Evolutionary conservation across 148 eudicot species (phyloP).

Genomic region (Camellia lanceoleosa): DNA sequence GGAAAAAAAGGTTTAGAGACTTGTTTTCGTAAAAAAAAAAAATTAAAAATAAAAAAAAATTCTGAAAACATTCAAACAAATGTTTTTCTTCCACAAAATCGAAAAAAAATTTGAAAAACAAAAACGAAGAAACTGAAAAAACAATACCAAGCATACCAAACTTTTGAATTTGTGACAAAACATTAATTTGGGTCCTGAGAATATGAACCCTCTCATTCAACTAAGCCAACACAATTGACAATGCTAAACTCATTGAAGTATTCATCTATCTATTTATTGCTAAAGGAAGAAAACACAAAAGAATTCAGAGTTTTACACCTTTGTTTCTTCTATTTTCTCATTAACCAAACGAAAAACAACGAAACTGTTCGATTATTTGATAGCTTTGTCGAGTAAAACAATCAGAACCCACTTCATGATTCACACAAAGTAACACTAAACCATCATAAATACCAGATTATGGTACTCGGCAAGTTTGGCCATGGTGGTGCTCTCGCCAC

Average conservation of each 20-base stretch:
- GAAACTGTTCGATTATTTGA: not conserved
- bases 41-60: too few species aligned
- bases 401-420: conserved; percentile 2
- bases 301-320: not conserved
- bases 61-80: too few species aligned
- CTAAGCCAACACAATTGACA: not conserved
- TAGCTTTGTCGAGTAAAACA: not conserved
- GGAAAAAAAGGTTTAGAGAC: too few species aligned
- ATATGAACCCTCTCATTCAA: not conserved
- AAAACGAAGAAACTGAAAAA: not conserved
- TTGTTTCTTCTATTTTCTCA: not conserved
- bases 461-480: conserved; percentile 87
- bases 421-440: not conserved
- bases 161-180: not conserved
- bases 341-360: not conserved
- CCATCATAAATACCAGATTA: conserved; percentile 46
- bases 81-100: too few species aligned
- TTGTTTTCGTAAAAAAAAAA: too few species aligned
- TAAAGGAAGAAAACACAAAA: not conserved
- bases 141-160: not conserved
- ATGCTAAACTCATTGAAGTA: not conserved
- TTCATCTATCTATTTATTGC: not conserved
- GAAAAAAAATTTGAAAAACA: too few species aligned
- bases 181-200: not conserved
- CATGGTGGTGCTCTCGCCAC: conserved; percentile 99